Conservation (phyloP, 257 asterid genomes). For the Nicotiana tomentosiformis region DNA sequence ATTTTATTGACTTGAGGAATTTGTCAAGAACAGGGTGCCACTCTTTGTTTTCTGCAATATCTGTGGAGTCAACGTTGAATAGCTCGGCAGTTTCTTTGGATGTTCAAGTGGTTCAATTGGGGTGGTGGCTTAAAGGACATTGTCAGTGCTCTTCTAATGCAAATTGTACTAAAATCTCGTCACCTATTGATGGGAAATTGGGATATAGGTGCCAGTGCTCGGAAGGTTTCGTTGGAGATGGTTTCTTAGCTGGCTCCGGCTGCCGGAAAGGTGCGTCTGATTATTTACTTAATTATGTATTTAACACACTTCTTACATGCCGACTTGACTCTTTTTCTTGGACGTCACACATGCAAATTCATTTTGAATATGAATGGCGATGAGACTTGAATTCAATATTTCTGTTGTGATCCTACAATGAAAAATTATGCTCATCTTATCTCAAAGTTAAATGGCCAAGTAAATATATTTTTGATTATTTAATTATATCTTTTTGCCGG, state of each 20-base stretch:
- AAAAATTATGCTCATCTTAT: no score
- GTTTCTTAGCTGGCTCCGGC: conserved; percentile 52
- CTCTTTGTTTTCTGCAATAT: conserved; percentile 62
- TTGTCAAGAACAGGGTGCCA: conserved; percentile 31
- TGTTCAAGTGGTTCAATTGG: conserved; percentile 53
- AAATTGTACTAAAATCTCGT: conserved; percentile 30
- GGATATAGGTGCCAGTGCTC: conserved; percentile 62
- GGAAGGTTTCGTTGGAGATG: conserved; percentile 70
- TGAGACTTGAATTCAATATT: not conserved
- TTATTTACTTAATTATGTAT: not conserved
- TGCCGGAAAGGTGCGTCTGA: conserved; percentile 62
- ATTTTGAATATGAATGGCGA: no score
- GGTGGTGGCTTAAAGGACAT: conserved; percentile 70
- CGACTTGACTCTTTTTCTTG: no score
- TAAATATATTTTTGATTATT: not conserved
- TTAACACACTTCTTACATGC: no score
- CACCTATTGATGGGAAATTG: conserved; percentile 18
- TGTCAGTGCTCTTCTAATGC: conserved; percentile 58
- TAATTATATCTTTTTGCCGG: not conserved
- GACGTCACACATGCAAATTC: no score
- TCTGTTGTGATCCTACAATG: no score
- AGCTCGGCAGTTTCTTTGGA: conserved; percentile 56
- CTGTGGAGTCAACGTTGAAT: conserved; percentile 31
- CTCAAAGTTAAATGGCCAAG: no score
- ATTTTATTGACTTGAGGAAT: conserved; percentile 35